Percentiles rank a stretch among this genome's conserved stretches.
These are phyloP conservation scores for Gossypium mustelinum DNA, from an alignment of 345 rosid genomes.

Conservation along the genomic window DNA sequence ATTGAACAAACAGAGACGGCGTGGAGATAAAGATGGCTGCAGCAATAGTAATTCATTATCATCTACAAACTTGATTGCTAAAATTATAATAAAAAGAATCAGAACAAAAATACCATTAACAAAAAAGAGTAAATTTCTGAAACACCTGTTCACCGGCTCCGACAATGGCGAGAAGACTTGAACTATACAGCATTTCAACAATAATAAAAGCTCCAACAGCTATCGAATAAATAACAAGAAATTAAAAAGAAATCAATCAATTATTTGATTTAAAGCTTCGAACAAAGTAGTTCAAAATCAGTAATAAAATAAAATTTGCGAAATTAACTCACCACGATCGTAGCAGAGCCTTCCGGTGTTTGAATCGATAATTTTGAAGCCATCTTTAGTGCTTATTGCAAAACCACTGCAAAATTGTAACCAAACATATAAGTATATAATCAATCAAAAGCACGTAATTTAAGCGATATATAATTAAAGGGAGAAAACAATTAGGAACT, in stretches of 20 bases:
- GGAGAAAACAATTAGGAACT: neutral
- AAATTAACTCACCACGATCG: conserved; percentile 51
- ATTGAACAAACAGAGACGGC: conserved; percentile 77
- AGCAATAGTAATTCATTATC: conserved; percentile 11
- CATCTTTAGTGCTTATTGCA: conserved; percentile 64
- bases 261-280: neutral
- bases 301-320: conserved; percentile 1
- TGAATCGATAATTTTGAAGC: conserved; percentile 75
- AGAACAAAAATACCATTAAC: neutral
- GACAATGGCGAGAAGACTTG: conserved; percentile 90
- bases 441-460: neutral
- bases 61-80: neutral
- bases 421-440: neutral
- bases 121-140: neutral
- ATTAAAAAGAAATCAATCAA: neutral
- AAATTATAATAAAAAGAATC: neutral
- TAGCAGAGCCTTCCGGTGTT: conserved; percentile 77
- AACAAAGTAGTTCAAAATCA: neutral
- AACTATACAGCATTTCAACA: conserved; percentile 86
- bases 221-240: conserved; percentile 21
- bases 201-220: conserved; percentile 71
- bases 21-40: conserved; percentile 80
- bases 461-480: neutral
- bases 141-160: conserved; percentile 97
- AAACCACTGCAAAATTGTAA: conserved; percentile 47